Evolutionary conservation across 768 basidiomycete genomes (phyloP), one percentile per base, ranked within the genome.

Genomic region (Amanita exitialis): DNA sequence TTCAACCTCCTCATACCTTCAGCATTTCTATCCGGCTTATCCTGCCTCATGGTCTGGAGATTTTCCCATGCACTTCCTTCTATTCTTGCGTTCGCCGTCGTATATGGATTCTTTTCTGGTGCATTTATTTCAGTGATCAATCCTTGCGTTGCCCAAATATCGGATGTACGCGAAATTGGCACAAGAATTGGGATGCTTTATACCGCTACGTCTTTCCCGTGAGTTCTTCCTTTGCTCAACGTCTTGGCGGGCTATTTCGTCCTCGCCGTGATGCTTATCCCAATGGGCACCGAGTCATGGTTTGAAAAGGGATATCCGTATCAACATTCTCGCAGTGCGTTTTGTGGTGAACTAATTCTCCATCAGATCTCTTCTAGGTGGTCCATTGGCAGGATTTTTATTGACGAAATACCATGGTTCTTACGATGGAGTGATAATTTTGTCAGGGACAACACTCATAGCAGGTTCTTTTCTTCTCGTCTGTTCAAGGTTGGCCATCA

Each of bases 101-200:
- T 74, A 0, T 87, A 80, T 57, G 85, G 85, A 0, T 75, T 86
- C 67, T 70, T 77, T 45, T 81, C 78, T 0, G 84, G 85, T 4
- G 79, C 82, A 8, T 80, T 86, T 64, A 79, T 83, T 43, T 78
- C 81, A 34, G 72, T 86, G 36, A 64, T 86, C 54, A 80, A 76
- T 9, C 82, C 83, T 0, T 85, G 82, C 57, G 73, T 87, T 20
- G 80, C 74, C 18, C 79, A 82, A 57, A 82, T 86, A 47, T 81
- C 82, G 30, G 72, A 82, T 35, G 65, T 75, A 18, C 58, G 67
- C 6, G 74, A 78, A 58, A 76, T 84, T 44, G 85, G 85, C 3
- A 71, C 72, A 20, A 71, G 81, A 42, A 78, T 86, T 38, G 85
- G 85, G 16, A 66, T 79, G 53, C 59, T 86, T 37, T 86, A 85